phyloP scores from a whole-genome alignment of 2,329 filamentous ascomycete genomes.

The Aspergillus sp. region DNA sequence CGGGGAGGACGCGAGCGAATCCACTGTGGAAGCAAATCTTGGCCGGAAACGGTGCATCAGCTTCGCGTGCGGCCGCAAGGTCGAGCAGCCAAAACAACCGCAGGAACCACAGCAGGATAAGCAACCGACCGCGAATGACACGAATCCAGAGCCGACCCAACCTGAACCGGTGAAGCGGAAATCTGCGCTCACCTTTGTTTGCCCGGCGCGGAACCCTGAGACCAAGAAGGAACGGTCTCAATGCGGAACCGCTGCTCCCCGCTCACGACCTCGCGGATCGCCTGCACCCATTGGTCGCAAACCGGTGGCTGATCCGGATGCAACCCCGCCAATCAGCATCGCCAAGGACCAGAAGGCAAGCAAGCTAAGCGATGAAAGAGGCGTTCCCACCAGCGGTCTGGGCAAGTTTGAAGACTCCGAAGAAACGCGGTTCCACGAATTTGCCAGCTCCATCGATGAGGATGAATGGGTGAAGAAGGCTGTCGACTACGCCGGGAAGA shows the following conservation, averaged over 20 bases:
- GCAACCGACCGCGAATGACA: slow-evolving; percentile 16
- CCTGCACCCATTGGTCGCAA: slow-evolving; percentile 30
- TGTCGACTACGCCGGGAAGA: slow-evolving; percentile 53
- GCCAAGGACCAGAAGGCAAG: slow-evolving; percentile 9
- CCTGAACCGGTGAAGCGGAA: slow-evolving; percentile 32
- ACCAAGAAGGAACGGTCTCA: slow-evolving; percentile 19
- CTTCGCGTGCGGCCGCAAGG: slow-evolving; percentile 72
- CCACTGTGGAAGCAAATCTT: slow-evolving; percentile 52
- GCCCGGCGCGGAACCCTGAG: slow-evolving; percentile 29
- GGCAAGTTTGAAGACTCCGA: slow-evolving; percentile 35
- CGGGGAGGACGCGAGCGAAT: slow-evolving; percentile 38
- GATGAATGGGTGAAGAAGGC: slow-evolving; percentile 85
- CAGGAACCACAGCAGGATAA: slow-evolving; percentile 15
- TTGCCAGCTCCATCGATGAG: slow-evolving; percentile 69
- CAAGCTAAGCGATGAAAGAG: slow-evolving; percentile 11
- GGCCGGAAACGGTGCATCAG: slow-evolving; percentile 83
- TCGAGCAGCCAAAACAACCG: slow-evolving; percentile 34
- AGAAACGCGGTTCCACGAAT: slow-evolving; percentile 66
- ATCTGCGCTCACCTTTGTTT: slow-evolving; percentile 39
- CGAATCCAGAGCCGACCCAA: slow-evolving; percentile 7
- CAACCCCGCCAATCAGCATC: slow-evolving; percentile 4
- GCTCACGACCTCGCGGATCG: slow-evolving; percentile 28
- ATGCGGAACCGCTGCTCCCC: slow-evolving; percentile 13
- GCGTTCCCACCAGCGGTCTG: slow-evolving; percentile 26
- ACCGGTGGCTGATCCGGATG: slow-evolving; percentile 12